Conservation (phyloP, 1,284 basidiomycete species). For the Bondarzewia mesenterica region DNA sequence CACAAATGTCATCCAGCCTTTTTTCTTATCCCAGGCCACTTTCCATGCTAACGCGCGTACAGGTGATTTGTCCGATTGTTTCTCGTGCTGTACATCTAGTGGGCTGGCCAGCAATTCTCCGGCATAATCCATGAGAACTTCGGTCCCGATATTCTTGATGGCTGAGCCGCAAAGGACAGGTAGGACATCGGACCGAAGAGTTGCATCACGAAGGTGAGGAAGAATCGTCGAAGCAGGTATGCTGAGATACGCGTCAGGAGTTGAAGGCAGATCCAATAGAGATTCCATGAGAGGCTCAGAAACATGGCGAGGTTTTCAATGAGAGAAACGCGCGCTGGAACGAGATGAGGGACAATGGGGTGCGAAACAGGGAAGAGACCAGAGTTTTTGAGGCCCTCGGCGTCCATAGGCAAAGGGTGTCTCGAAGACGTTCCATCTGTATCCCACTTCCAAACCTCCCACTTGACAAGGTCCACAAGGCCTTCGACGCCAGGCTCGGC, state of each 20-base stretch:
- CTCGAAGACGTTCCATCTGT: slow-evolving; percentile 34
- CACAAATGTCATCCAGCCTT: slow-evolving; percentile 89
- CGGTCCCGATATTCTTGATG: slow-evolving; percentile 74
- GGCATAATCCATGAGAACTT: slow-evolving; percentile 74
- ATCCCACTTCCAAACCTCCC: slow-evolving; percentile 73
- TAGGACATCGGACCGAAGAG: slow-evolving; percentile 57
- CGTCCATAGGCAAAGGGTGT: slow-evolving; percentile 44
- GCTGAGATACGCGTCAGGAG: slow-evolving; percentile 54
- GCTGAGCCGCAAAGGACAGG: slow-evolving; percentile 84
- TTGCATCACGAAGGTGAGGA: slow-evolving; percentile 60
- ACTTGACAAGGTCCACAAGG: slow-evolving; percentile 72
- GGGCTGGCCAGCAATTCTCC: slow-evolving; percentile 79
- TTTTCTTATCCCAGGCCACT: slow-evolving; percentile 76
- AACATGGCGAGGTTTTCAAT: slow-evolving; percentile 75
- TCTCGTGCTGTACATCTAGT: slow-evolving; percentile 45
- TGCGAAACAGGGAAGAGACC: slow-evolving; percentile 46
- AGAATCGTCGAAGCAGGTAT: slow-evolving; percentile 45
- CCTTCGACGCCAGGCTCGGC: slow-evolving; percentile 74
- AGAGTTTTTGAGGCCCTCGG: slow-evolving; percentile 32
- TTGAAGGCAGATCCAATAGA: slow-evolving; percentile 49
- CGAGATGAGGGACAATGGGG: slow-evolving; percentile 57
- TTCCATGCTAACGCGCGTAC: slow-evolving; percentile 80
- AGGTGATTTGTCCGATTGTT: slow-evolving; percentile 37
- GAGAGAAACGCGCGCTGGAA: slow-evolving; percentile 59
- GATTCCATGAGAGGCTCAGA: slow-evolving; percentile 74